These are phyloP conservation scores for Lasiodiplodia citricola DNA, from an alignment of 2,329 filamentous ascomycete species.

Conservation along the genomic window DNA sequence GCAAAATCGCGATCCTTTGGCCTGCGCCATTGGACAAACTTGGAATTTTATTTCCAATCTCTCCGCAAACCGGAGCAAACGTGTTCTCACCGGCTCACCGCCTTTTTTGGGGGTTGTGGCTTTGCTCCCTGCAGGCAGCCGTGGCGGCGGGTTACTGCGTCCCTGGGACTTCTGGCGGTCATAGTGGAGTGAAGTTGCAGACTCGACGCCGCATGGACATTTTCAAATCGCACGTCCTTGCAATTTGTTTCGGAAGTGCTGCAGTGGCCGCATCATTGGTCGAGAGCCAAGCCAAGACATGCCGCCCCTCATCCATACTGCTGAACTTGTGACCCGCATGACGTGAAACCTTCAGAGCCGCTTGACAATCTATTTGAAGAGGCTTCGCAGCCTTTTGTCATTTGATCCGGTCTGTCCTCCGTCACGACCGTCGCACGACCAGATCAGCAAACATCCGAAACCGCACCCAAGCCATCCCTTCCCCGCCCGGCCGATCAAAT, in stretches of 20 bases:
- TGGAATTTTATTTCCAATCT: background rate
- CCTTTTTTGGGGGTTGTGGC: background rate
- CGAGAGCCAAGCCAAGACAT: background rate
- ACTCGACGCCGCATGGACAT: conserved; percentile 5
- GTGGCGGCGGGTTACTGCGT: background rate
- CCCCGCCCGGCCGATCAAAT: background rate
- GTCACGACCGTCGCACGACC: background rate
- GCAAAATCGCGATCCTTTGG: background rate
- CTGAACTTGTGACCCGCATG: background rate
- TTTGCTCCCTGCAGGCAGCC: conserved; percentile 13
- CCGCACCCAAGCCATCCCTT: background rate
- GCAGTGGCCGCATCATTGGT: background rate
- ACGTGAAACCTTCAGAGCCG: conserved; percentile 1
- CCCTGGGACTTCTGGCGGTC: background rate
- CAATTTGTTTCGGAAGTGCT: conserved; percentile 1
- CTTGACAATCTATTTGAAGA: conserved; percentile 2
- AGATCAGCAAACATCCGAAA: background rate
- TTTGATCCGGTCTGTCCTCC: background rate
- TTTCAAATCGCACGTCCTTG: conserved; percentile 2
- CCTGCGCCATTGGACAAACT: background rate
- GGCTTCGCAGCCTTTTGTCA: background rate
- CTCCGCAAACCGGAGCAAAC: conserved; percentile 1
- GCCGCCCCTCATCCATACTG: background rate
- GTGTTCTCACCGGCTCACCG: conserved; percentile 15
- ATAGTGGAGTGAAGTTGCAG: conserved; percentile 2